These are phyloP conservation scores for Colletotrichum magnum DNA, from an alignment of 2,329 filamentous ascomycete species.

Conservation along the genomic window DNA sequence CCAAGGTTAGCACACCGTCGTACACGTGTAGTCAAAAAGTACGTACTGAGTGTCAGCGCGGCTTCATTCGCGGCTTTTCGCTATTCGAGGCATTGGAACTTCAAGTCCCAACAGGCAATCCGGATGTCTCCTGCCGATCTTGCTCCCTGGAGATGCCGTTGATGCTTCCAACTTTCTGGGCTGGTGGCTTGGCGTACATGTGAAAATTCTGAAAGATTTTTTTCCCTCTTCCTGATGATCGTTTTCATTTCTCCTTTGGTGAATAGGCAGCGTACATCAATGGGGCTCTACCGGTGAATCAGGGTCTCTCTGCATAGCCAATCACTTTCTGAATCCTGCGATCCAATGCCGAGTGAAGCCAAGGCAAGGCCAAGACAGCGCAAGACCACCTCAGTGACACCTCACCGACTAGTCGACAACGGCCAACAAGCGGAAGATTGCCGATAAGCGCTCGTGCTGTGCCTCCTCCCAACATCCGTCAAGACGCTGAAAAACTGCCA, in stretches of 20 bases:
- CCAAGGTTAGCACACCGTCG: no score
- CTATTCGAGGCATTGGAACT: not conserved
- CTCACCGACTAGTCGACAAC: not conserved
- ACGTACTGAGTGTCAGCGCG: constrained; percentile 1
- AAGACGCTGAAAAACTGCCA: constrained; percentile 22
- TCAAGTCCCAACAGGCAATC: constrained; percentile 20
- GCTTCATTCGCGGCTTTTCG: constrained; percentile 11
- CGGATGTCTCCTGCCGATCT: constrained; percentile 36
- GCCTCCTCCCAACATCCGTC: constrained; percentile 8
- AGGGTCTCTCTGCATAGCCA: constrained; percentile 3
- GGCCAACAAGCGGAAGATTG: not conserved
- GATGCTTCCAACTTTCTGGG: constrained; percentile 26
- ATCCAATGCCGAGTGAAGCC: not conserved
- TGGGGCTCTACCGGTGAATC: constrained; percentile 11
- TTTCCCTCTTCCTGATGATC: not conserved
- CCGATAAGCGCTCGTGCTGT: constrained; percentile 15
- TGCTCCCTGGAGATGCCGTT: constrained; percentile 4
- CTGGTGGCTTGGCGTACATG: constrained; percentile 34
- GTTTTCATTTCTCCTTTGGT: constrained; percentile 4
- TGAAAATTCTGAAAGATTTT: constrained; percentile 24
- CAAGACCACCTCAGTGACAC: no score
- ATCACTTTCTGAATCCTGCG: constrained; percentile 5
- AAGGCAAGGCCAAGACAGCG: not conserved
- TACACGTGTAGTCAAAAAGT: no score
- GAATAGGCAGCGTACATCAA: constrained; percentile 5